These are phyloP conservation scores for Tulasnella sp. DNA, from an alignment of 768 basidiomycete genomes.

Conservation along the genomic window DNA sequence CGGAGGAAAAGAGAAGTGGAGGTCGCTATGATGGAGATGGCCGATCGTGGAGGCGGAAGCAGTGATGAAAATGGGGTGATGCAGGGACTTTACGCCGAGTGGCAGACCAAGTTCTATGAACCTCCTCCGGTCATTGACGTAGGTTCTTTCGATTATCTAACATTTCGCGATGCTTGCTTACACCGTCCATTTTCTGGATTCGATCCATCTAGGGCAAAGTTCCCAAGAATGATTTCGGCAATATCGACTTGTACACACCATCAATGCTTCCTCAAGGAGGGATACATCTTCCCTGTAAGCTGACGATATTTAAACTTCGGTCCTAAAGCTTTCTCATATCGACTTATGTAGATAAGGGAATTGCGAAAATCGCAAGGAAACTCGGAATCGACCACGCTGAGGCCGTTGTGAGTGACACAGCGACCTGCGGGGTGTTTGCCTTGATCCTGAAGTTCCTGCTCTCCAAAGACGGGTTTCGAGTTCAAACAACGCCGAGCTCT, in stretches of 20 bases:
- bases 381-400: conserved; percentile 91
- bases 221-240: conserved; percentile 95
- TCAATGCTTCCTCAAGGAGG: conserved; percentile 92
- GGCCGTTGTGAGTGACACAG: conserved; percentile 74
- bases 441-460: conserved; percentile 5
- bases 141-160: conserved; percentile 42
- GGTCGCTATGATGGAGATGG: conserved; percentile 53
- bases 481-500: conserved; percentile 90
- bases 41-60: conserved; percentile 47
- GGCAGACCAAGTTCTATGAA: conserved; percentile 80
- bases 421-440: conserved; percentile 32
- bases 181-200: not conserved
- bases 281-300: conserved; percentile 88
- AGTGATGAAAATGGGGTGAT: conserved; percentile 58
- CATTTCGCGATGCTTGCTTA: not conserved
- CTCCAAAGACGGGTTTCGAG: conserved; percentile 84
- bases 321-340: not conserved
- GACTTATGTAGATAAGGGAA: conserved; percentile 67
- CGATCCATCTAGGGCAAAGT: conserved; percentile 69
- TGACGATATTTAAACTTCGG: not conserved
- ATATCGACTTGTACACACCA: conserved; percentile 93
- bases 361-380: conserved; percentile 84
- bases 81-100: conserved; percentile 85
- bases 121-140: conserved; percentile 86
- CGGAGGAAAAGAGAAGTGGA: conserved; percentile 74